Evolutionary conservation across 371 early-diverging fungal genomes (phyloP), one percentile per base, ranked within the genome.

Genomic region (Synchytrium microbalum): DNA sequence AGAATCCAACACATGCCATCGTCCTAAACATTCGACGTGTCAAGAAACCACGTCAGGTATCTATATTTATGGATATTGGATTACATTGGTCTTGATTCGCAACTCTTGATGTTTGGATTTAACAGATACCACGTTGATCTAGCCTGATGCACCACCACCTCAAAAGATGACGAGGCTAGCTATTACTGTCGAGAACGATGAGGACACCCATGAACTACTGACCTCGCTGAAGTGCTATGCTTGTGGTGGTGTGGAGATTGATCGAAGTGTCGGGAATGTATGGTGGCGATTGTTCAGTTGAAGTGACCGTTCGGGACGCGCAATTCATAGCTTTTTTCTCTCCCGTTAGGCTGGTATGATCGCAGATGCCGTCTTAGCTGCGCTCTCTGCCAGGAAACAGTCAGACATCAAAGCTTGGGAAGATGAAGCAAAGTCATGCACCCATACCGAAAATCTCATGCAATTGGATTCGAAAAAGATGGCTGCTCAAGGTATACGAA

Each of bases 401-500:
- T 88, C 88, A 1, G 94, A 95, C 66, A 86, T 93, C 62, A 86
- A 92, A 69, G 89, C 91, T 2, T 97, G 98, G 98, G 86, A 92
- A 62, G 90, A 91, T 63, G 59, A 84, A 87, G 25, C 69, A 54
- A 54, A 72, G 1, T 70, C 90, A 0, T 97, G 98, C 77, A 84
- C 84, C 46, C 98, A 97, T 69, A 88, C 89, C 23, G 73, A 80
- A 19, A 76, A 81, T 19, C 71, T 96, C 5, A 67, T 62, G 19
- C 97, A 96, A 74, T 76, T 69, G 14, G 67, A 66, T 1, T 61
- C 60, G 8, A 68, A 69, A 3, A 56, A 51, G 29, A 59, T 76
- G 55, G 69, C 65, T 60, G 33, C 65, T 1, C 23, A 63, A 58
- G 61, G 72, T 73, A 55, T 28, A 61, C 56, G n/a, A 59, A 29